Evolutionary conservation across 2,329 filamentous ascomycete genomes (phyloP).

Genomic region (Ceratocystis cacaofunesta): DNA sequence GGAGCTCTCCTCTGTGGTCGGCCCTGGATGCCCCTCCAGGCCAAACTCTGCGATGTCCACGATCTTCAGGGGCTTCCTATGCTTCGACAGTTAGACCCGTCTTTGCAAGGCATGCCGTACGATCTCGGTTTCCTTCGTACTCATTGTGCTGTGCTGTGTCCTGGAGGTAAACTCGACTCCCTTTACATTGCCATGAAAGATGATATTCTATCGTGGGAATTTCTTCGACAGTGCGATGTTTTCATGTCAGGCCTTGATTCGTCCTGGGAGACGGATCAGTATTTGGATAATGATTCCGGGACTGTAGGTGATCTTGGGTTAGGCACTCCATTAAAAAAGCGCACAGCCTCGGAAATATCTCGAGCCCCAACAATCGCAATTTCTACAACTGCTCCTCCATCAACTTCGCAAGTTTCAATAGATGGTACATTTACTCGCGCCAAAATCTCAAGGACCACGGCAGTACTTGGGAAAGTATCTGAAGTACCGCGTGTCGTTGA

Average conservation of each 20-base stretch:
- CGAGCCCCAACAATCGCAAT: constrained; percentile 23
- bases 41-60: constrained; percentile 41
- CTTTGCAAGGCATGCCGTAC: constrained; percentile 30
- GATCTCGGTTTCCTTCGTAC: constrained; percentile 37
- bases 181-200: constrained; percentile 43
- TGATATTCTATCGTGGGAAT: constrained; percentile 42
- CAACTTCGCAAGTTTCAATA: background rate
- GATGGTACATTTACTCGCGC: constrained; percentile 9
- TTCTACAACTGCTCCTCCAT: background rate
- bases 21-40: constrained; percentile 43
- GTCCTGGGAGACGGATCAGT: constrained; percentile 37
- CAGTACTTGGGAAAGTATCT: constrained; percentile 4
- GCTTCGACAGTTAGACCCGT: constrained; percentile 37
- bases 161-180: constrained; percentile 40
- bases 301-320: constrained; percentile 13
- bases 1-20: constrained; percentile 34
- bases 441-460: constrained; percentile 8
- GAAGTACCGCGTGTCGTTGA: constrained; percentile 26
- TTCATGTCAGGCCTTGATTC: constrained; percentile 39
- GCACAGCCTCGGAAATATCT: constrained; percentile 38
- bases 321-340: constrained; percentile 26
- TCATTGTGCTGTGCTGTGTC: constrained; percentile 41
- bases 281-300: constrained; percentile 29
- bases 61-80: constrained; percentile 42
- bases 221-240: constrained; percentile 32